Evolutionary conservation across 768 basidiomycete species (phyloP), one percentile per base, ranked within the genome.

Genomic region (Coprinopsis marcescibilis): DNA sequence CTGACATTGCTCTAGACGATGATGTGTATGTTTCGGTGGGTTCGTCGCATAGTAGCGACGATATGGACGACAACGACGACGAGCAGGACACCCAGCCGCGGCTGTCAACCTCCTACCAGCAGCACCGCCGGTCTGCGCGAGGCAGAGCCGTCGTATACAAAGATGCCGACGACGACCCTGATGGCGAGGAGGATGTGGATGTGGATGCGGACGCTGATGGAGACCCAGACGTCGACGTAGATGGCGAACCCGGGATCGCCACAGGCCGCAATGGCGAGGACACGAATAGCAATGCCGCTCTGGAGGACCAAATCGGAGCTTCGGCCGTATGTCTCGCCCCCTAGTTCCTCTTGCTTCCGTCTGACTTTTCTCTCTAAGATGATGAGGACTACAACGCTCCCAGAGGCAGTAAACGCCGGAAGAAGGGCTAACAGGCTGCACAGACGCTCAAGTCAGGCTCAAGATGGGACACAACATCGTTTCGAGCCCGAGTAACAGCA

Each of bases 371-470:
- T n/a, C n/a, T n/a, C n/a, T n/a, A n/a, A n/a, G n/a, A n/a, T n/a
- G n/a, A n/a, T n/a, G n/a, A n/a, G n/a, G n/a, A n/a, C n/a, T n/a
- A n/a, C n/a, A n/a, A n/a, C n/a, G n/a, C n/a, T n/a, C n/a, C n/a
- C n/a, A n/a, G n/a, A n/a, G n/a, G n/a, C n/a, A 61, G 14, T 44
- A 43, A 21, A 45, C 55, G 14, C 35, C 52, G 3, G 24, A 48
- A 20, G 51, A 66, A 3, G 62, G 65, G 11, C 61, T 66, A n/a
- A n/a, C n/a, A n/a, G n/a, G 39, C 69, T 32, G 29, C 55, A 55
- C 72, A 75, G 3, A 68, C 73, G 4, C 70, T 84, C 17, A 81
- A 77, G 54, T 83, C 57, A 83, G 74, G 59, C 67, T 83, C 37
- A 83, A 78, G 55, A 58, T 82, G 3, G 76, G 78, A 12, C 62